Conservation (phyloP, 805 yeast genomes). For the Metschnikowia proteae region DNA sequence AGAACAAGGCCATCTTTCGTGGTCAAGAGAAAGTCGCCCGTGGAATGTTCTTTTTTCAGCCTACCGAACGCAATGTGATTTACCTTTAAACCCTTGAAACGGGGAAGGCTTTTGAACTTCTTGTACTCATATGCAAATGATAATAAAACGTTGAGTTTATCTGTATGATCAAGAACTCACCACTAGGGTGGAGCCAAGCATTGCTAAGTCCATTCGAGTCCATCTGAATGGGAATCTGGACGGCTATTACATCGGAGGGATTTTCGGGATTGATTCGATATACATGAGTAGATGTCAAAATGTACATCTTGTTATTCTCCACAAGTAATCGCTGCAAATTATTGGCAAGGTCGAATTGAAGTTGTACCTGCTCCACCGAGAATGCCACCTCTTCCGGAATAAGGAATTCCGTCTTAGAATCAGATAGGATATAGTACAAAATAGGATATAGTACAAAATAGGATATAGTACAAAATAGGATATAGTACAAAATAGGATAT, state of each 20-base stretch:
- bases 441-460: too few species aligned
- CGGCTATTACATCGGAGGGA: conserved; percentile 30
- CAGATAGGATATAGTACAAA: too few species aligned
- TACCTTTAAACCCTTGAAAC: conserved; percentile 45
- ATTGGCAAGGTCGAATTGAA: conserved; percentile 33
- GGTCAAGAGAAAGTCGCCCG: conserved; percentile 31
- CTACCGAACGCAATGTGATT: conserved; percentile 20
- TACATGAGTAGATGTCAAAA: conserved; percentile 21
- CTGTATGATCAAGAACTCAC: conserved; percentile 32
- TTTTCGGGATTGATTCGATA: conserved; percentile 33
- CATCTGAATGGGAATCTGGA: conserved; percentile 19
- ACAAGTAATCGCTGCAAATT: conserved; percentile 27
- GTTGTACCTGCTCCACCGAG: conserved; percentile 36
- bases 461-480: too few species aligned
- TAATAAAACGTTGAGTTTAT: conserved; percentile 27
- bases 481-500: too few species aligned
- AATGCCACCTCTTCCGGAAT: conserved; percentile 22
- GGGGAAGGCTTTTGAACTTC: conserved; percentile 40
- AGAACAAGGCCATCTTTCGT: conserved; percentile 30
- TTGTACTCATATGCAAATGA: conserved; percentile 43
- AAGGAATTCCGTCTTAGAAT: not conserved
- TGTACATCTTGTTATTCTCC: conserved; percentile 33
- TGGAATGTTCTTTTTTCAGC: conserved; percentile 8
- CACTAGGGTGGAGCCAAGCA: conserved; percentile 39
- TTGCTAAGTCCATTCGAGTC: conserved; percentile 20